Conservation (phyloP, 768 basidiomycete species). For the Mycena polygramma region DNA sequence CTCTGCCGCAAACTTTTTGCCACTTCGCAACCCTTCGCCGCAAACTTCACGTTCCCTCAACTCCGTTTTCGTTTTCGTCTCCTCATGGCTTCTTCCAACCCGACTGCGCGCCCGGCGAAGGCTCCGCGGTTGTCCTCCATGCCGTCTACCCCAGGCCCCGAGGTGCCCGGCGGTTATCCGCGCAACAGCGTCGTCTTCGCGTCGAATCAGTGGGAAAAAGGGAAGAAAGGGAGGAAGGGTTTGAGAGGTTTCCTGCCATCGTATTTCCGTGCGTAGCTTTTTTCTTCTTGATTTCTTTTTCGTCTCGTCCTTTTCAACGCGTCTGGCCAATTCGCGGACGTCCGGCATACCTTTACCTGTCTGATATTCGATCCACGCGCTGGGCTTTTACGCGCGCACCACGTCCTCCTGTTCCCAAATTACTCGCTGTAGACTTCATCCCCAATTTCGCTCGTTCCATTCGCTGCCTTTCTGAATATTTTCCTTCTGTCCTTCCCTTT, state of each 20-base stretch:
- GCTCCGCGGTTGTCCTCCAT: slow-evolving; percentile 11
- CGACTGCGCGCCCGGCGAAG: slow-evolving; percentile 15
- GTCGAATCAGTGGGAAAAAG: slow-evolving; percentile 7
- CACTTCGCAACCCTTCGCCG: too few relatives aligned
- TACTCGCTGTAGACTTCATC: too few relatives aligned
- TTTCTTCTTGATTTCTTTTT: not conserved
- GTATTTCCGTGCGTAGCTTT: not conserved
- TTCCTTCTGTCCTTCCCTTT: too few relatives aligned
- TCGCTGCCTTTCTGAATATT: too few relatives aligned
- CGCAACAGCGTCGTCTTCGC: slow-evolving; percentile 26
- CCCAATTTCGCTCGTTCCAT: too few relatives aligned
- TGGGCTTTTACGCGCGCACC: too few relatives aligned
- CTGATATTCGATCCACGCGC: too few relatives aligned
- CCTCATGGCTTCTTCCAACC: not conserved
- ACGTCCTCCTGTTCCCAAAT: too few relatives aligned
- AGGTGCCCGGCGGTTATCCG: slow-evolving; percentile 25
- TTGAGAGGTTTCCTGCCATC: not conserved
- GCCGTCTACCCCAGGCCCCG: slow-evolving; percentile 14
- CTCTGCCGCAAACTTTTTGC: too few relatives aligned
- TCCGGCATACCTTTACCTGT: too few relatives aligned
- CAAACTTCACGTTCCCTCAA: not conserved
- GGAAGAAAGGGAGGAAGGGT: not conserved
- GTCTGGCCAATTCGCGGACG: too few relatives aligned
- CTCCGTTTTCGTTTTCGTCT: not conserved
- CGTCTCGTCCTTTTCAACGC: not conserved